These are phyloP conservation scores for Dittrichia graveolens DNA, from an alignment of 129 eudicot species.

Conservation along the genomic window DNA sequence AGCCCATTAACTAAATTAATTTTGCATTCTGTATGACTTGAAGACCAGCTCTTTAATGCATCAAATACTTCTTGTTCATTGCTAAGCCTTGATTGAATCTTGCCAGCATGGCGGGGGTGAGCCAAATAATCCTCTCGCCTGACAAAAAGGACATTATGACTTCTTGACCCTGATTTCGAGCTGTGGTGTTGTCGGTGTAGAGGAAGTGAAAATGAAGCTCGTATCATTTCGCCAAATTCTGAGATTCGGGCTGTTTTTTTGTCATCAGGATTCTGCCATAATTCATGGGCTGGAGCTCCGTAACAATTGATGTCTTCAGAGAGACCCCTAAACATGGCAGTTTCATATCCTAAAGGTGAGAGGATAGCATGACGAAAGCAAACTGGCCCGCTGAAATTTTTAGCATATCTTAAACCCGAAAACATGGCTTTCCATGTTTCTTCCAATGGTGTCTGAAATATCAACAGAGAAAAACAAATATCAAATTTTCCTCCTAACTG, in stretches of 20 bases:
- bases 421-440: slow-evolving; percentile 93
- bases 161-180: slow-evolving; percentile 39
- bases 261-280: slow-evolving; percentile 76
- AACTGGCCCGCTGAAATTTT: slow-evolving; percentile 70
- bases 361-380: slow-evolving; percentile 94
- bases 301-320: slow-evolving; percentile 60
- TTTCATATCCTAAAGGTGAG: slow-evolving; percentile 89
- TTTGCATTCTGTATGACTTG: slow-evolving; percentile 51
- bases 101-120: slow-evolving; percentile 96
- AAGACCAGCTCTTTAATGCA: slow-evolving; percentile 64
- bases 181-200: slow-evolving; percentile 41
- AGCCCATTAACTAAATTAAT: slow-evolving; percentile 69
- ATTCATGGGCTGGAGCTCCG: slow-evolving; percentile 74
- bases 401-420: slow-evolving; percentile 84
- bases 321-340: slow-evolving; percentile 81
- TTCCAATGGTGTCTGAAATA: slow-evolving; percentile 74
- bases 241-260: slow-evolving; percentile 75
- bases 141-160: slow-evolving; percentile 67
- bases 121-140: slow-evolving; percentile 96
- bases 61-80: slow-evolving; percentile 82
- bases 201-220: slow-evolving; percentile 78
- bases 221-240: slow-evolving; percentile 96
- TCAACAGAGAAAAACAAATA: neutral
- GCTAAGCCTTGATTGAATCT: slow-evolving; percentile 82
- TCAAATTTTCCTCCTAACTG: neutral